Evolutionary conservation across 139 green algal genomes (phyloP).

Genomic region (Tetraselmis striata): DNA sequence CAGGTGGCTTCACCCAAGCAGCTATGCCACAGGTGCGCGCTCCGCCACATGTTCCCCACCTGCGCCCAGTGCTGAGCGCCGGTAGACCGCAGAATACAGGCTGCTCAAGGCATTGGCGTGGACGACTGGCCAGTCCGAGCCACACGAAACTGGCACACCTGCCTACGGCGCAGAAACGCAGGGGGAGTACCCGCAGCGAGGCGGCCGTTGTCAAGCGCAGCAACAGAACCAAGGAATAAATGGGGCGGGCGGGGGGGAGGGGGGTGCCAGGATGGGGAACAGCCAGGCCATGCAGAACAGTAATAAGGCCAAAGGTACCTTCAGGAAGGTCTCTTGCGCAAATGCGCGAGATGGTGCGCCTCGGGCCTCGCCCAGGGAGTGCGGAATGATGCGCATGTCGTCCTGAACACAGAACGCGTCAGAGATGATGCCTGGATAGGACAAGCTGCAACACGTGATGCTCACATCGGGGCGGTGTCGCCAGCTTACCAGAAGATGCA

Average conservation of each 20-base stretch:
- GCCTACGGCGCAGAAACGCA: slow-evolving; percentile 1
- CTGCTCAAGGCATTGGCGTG: slow-evolving; percentile 35
- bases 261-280: background rate
- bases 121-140: slow-evolving; percentile 63
- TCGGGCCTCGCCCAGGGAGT: slow-evolving; percentile 32
- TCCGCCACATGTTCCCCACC: too few relatives aligned
- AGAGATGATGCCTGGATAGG: background rate
- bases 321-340: slow-evolving; percentile 33
- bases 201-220: background rate
- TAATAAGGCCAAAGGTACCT: background rate
- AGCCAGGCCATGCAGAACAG: background rate
- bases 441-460: background rate
- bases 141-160: slow-evolving; percentile 30
- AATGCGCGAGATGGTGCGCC: slow-evolving; percentile 21
- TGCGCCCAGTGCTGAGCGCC: background rate
- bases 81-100: slow-evolving; percentile 25
- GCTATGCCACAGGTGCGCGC: background rate
- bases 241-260: too few relatives aligned
- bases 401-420: background rate
- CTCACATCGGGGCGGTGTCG: background rate
- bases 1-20: background rate
- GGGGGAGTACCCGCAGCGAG: background rate
- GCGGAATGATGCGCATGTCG: slow-evolving; percentile 40
- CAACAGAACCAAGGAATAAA: background rate
- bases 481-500: slow-evolving; percentile 44